Percentiles rank a stretch among this genome's conserved stretches.
These are phyloP conservation scores for Pyracantha coccinea DNA, from an alignment of 331 rosid species.

Conservation along the genomic window DNA sequence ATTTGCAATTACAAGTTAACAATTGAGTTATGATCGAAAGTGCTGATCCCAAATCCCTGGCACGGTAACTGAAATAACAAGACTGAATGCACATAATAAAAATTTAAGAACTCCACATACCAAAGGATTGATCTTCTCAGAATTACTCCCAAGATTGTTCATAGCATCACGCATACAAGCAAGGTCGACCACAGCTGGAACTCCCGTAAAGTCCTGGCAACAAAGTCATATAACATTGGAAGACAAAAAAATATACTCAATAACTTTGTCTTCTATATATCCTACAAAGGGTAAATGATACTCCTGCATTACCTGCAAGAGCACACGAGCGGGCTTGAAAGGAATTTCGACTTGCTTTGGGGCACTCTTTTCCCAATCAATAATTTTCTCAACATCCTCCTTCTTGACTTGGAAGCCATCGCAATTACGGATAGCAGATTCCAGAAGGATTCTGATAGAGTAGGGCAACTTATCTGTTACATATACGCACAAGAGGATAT, in stretches of 20 bases:
- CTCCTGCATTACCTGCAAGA: conserved; percentile 58
- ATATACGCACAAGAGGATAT: neutral
- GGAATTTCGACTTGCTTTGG: conserved; percentile 90
- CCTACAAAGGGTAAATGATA: neutral
- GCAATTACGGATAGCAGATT: conserved; percentile 83
- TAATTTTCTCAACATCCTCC: conserved; percentile 88
- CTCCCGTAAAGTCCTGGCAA: conserved; percentile 83
- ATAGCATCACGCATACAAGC: conserved; percentile 97
- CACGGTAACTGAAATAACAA: neutral
- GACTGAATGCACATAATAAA: neutral
- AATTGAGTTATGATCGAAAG: neutral
- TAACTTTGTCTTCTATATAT: neutral
- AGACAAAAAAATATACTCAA: neutral
- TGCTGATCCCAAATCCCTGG: neutral
- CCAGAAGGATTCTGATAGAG: conserved; percentile 75
- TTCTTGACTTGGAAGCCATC: conserved; percentile 83
- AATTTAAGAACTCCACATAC: conserved; percentile 22
- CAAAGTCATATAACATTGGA: conserved; percentile 7
- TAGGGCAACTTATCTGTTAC: conserved; percentile 69
- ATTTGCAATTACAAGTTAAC: neutral
- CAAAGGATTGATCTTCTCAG: conserved; percentile 84
- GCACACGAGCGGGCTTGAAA: conserved; percentile 96
- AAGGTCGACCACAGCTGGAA: conserved; percentile 88
- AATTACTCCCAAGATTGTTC: conserved; percentile 90
- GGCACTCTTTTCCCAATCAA: conserved; percentile 73